Evolutionary conservation across 1,139 yeast species (phyloP).

Genomic region (Suhomyces choctaworum): DNA sequence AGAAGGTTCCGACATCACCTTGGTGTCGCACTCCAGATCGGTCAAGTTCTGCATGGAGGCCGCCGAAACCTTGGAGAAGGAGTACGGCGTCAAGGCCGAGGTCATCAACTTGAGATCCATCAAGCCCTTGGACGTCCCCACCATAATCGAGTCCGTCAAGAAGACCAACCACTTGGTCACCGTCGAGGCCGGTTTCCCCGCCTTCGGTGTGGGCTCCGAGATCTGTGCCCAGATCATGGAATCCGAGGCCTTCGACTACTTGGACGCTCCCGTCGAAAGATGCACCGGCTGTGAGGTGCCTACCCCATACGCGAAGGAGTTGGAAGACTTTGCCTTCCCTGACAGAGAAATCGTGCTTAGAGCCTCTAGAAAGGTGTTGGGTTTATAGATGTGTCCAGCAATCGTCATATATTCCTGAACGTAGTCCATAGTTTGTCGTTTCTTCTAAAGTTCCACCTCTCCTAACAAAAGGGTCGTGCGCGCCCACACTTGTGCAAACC

Average conservation of each 20-base stretch:
- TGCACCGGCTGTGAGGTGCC: conserved; percentile 99
- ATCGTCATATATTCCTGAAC: not conserved
- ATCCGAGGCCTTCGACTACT: conserved; percentile 95
- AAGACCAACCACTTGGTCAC: conserved; percentile 96
- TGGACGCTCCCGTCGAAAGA: conserved; percentile 98
- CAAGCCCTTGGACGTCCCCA: conserved; percentile 91
- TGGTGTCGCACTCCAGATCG: conserved; percentile 90
- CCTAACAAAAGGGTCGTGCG: too few species aligned
- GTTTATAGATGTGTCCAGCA: conserved; percentile 41
- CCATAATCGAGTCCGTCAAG: conserved; percentile 85
- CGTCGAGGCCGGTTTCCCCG: conserved; percentile 98
- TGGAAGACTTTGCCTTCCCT: conserved; percentile 99
- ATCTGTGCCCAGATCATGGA: conserved; percentile 98
- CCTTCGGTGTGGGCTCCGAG: conserved; percentile 98
- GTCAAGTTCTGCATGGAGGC: conserved; percentile 85
- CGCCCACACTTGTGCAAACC: too few species aligned
- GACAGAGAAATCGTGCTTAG: conserved; percentile 87
- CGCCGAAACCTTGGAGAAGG: conserved; percentile 80
- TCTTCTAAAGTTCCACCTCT: too few species aligned
- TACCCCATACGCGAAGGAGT: conserved; percentile 95
- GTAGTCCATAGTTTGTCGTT: not conserved
- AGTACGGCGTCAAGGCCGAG: conserved; percentile 88
- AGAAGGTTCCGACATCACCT: conserved; percentile 86
- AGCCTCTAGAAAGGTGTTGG: conserved; percentile 88
- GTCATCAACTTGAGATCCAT: conserved; percentile 94